Evolutionary conservation across 2,329 filamentous ascomycete genomes (phyloP).

Genomic region (Neofusicoccum kwambonambiense): DNA sequence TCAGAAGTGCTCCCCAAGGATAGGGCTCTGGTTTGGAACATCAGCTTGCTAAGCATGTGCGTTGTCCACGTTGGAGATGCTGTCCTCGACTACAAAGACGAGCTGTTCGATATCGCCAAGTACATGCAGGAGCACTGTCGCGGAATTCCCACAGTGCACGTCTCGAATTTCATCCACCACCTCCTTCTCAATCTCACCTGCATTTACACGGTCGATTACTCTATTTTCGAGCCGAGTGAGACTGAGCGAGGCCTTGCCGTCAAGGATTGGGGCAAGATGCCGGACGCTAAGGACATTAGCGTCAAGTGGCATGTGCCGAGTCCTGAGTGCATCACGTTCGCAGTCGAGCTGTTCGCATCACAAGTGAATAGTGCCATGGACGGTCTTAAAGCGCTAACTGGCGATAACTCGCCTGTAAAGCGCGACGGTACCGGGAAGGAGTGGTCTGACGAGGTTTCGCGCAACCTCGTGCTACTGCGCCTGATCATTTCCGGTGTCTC

Average conservation of each 20-base stretch:
- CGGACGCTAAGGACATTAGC: constrained; percentile 70
- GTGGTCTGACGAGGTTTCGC: constrained; percentile 95
- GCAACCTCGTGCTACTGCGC: constrained; percentile 82
- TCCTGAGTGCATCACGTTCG: constrained; percentile 79
- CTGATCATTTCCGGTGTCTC: constrained; percentile 90
- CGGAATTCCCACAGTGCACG: constrained; percentile 89
- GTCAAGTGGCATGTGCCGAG: constrained; percentile 90
- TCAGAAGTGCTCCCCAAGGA: constrained; percentile 92
- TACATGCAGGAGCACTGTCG: constrained; percentile 98
- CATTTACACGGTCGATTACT: constrained; percentile 88
- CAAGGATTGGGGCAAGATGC: constrained; percentile 80
- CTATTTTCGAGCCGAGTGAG: constrained; percentile 78
- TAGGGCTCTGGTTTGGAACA: constrained; percentile 90
- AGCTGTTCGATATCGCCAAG: constrained; percentile 84
- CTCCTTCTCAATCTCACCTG: constrained; percentile 90
- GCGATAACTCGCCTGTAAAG: constrained; percentile 76
- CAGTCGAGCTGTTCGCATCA: constrained; percentile 81
- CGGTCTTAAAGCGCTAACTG: constrained; percentile 75
- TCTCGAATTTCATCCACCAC: constrained; percentile 97
- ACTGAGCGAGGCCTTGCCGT: constrained; percentile 70
- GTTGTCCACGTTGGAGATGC: constrained; percentile 93
- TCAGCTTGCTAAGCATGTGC: constrained; percentile 96
- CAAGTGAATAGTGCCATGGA: constrained; percentile 76
- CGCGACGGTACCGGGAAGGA: constrained; percentile 95
- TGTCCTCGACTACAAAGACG: constrained; percentile 82